These are phyloP conservation scores for Leccinum subtestaceum DNA, from an alignment of 768 basidiomycete genomes.

Conservation along the genomic window DNA sequence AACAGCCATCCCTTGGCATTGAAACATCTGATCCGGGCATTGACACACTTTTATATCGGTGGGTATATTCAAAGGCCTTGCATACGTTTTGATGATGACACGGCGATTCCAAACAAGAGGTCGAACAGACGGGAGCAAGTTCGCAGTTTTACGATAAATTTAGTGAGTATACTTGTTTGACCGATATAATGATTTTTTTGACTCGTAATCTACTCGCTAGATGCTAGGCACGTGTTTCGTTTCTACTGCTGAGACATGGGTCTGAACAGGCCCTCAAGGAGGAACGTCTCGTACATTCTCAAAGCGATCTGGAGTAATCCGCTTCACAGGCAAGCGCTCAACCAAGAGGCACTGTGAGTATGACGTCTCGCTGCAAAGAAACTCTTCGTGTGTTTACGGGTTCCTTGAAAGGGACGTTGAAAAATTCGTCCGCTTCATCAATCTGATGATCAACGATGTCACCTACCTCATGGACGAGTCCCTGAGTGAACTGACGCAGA, in stretches of 20 bases:
- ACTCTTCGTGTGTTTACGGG: background rate
- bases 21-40: conserved; percentile 83
- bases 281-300: conserved; percentile 84
- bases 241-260: background rate
- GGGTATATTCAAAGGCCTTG: conserved; percentile 18
- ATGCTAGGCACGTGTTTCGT: conserved; percentile 47
- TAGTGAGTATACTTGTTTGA: conserved; percentile 49
- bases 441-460: conserved; percentile 98
- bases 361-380: background rate
- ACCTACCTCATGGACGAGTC: conserved; percentile 98
- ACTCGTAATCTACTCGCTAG: conserved; percentile 29
- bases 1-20: conserved; percentile 84
- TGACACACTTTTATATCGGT: conserved; percentile 97
- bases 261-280: conserved; percentile 43
- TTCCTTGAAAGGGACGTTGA: conserved; percentile 66
- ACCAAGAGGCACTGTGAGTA: conserved; percentile 70
- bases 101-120: conserved; percentile 53
- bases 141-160: conserved; percentile 99
- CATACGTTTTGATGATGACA: conserved; percentile 1
- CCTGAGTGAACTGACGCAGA: conserved; percentile 82
- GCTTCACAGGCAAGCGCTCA: conserved; percentile 81
- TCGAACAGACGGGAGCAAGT: conserved; percentile 95
- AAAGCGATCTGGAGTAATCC: conserved; percentile 92
- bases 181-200: conserved; percentile 4
- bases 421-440: conserved; percentile 93